A percentile compares a stretch with the other conserved stretches of the same genome.
Evolutionary conservation across 169 alveolate species (phyloP).

Genomic region (Cryptosporidium canis): DNA sequence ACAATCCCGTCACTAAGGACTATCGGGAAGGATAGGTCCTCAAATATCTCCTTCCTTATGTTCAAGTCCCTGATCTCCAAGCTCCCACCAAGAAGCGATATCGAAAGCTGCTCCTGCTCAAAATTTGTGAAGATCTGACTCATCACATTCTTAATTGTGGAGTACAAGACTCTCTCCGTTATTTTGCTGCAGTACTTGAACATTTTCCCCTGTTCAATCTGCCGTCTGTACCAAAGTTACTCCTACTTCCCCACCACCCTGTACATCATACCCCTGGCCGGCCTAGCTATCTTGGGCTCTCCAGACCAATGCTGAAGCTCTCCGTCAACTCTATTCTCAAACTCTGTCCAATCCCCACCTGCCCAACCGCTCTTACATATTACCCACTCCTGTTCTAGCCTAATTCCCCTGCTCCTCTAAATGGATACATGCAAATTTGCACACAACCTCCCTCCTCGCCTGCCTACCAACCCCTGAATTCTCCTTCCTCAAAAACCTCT

Average conservation of each 20-base stretch:
- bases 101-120: slow-evolving; percentile 57
- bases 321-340: no score
- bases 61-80: slow-evolving; percentile 38
- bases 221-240: no score
- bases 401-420: not conserved
- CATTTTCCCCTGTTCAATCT: not conserved
- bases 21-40: slow-evolving; percentile 31
- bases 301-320: no score
- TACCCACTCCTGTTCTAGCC: not conserved
- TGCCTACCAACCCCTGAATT: not conserved
- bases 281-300: no score
- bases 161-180: slow-evolving; percentile 54
- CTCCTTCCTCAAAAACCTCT: not conserved
- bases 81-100: slow-evolving; percentile 33
- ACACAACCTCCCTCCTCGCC: not conserved
- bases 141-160: slow-evolving; percentile 37
- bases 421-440: not conserved
- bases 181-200: slow-evolving; percentile 42
- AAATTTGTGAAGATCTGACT: slow-evolving; percentile 29
- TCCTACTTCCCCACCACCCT: no score
- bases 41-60: slow-evolving; percentile 41
- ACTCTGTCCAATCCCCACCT: no score
- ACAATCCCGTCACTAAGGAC: slow-evolving; percentile 35
- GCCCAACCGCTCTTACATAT: no score
- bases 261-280: not conserved